Percentiles rank a stretch among this genome's conserved stretches.
Evolutionary conservation across 1,284 basidiomycete genomes (phyloP).

Genomic region (Tylopilus sp.): DNA sequence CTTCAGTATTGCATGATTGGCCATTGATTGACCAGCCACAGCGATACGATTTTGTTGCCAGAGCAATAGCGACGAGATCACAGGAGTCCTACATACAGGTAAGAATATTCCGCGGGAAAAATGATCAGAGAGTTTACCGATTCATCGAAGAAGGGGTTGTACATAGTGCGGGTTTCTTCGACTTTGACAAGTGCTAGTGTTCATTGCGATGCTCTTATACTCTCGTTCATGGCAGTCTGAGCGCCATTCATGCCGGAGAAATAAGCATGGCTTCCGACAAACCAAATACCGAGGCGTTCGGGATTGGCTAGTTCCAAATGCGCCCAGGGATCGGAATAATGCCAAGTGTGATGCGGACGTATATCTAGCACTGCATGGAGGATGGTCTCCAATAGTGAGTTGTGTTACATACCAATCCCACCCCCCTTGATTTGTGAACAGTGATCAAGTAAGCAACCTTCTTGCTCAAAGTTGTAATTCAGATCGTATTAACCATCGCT

Average conservation of each 20-base stretch:
- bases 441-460: background rate
- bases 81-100: conserved; percentile 16
- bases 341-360: background rate
- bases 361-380: background rate
- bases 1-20: conserved; percentile 5
- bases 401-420: background rate
- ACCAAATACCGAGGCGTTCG: conserved; percentile 28
- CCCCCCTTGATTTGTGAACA: background rate
- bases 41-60: conserved; percentile 3
- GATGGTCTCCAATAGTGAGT: conserved; percentile 4
- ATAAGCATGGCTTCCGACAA: conserved; percentile 30
- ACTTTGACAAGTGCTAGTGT: background rate
- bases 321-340: conserved; percentile 1
- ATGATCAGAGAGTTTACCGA: conserved; percentile 15
- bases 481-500: too few species aligned
- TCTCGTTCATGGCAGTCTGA: too few species aligned
- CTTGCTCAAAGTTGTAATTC: background rate
- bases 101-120: background rate
- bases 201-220: too few species aligned
- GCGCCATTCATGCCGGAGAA: conserved; percentile 8
- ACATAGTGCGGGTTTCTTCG: conserved; percentile 6
- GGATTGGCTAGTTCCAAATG: background rate
- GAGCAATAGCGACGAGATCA: conserved; percentile 22
- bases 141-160: conserved; percentile 23
- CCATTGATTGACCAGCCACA: conserved; percentile 28